Evolutionary conservation across 2,329 filamentous ascomycete species (phyloP).

Genomic region (Nemania abortiva): DNA sequence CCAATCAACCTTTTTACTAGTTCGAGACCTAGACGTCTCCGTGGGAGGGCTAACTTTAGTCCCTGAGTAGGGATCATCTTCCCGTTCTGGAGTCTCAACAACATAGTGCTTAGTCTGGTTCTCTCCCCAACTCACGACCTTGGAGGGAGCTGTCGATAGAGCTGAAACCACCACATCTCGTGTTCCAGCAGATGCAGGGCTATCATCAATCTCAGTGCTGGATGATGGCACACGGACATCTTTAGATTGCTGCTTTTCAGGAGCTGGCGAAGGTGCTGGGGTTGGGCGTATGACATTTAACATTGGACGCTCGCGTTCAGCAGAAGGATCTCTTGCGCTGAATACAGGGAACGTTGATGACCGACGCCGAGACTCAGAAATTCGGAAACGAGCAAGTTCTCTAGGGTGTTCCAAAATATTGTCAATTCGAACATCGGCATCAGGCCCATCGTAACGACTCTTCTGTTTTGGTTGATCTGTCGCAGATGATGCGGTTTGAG

Average conservation of each 20-base stretch:
- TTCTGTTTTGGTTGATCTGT: slow-evolving; percentile 57
- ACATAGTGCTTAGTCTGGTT: slow-evolving; percentile 75
- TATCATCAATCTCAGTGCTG: slow-evolving; percentile 44
- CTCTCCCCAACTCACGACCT: slow-evolving; percentile 73
- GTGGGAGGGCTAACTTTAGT: slow-evolving; percentile 49
- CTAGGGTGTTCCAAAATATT: slow-evolving; percentile 65
- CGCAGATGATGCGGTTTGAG: slow-evolving; percentile 65
- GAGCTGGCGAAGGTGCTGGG: slow-evolving; percentile 64
- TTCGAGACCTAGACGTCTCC: slow-evolving; percentile 48
- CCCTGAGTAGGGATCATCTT: slow-evolving; percentile 48
- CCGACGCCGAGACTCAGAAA: slow-evolving; percentile 46
- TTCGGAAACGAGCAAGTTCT: slow-evolving; percentile 58
- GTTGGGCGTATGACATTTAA: slow-evolving; percentile 73
- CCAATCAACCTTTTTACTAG: slow-evolving; percentile 62
- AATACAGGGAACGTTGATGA: slow-evolving; percentile 53
- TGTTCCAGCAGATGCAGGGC: slow-evolving; percentile 54
- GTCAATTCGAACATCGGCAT: slow-evolving; percentile 74
- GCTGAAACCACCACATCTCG: slow-evolving; percentile 59
- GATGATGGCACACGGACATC: slow-evolving; percentile 13
- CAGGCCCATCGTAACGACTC: slow-evolving; percentile 67
- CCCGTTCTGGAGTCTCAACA: slow-evolving; percentile 67
- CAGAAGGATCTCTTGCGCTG: slow-evolving; percentile 64
- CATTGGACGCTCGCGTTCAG: slow-evolving; percentile 67
- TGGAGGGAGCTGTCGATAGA: slow-evolving; percentile 61
- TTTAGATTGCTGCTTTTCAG: slow-evolving; percentile 55